Percentiles rank a stretch among this genome's conserved stretches.
These are phyloP conservation scores for Azolla pinnata DNA, from an alignment of 75 land plant genomes.

Conservation along the genomic window DNA sequence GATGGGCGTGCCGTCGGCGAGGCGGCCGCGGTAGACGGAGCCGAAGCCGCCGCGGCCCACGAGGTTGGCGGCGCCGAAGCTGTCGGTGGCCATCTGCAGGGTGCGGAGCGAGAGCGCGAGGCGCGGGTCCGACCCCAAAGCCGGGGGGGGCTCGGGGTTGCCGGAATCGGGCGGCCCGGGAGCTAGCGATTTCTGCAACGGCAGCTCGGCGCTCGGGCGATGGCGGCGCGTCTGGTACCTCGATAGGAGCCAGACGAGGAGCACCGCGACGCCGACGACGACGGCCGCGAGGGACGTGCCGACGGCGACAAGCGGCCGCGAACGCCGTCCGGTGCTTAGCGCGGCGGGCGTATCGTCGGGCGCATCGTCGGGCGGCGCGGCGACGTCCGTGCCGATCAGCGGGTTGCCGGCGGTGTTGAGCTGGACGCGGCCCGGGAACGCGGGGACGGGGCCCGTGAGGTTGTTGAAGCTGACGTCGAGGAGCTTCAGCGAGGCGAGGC, in stretches of 20 bases:
- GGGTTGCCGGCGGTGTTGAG: constrained; percentile 36
- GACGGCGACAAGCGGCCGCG: constrained; percentile 3
- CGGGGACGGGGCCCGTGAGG: constrained; percentile 47
- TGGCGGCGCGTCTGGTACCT: constrained; percentile 1
- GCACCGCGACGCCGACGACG: background rate
- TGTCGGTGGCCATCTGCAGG: constrained; percentile 45
- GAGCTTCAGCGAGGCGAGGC: constrained; percentile 26
- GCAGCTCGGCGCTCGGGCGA: constrained; percentile 12
- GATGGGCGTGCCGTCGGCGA: constrained; percentile 62
- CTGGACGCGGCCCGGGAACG: constrained; percentile 28
- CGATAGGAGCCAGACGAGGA: constrained; percentile 7
- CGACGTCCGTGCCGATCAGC: constrained; percentile 17
- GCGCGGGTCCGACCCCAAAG: constrained; percentile 30
- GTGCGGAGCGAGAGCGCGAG: constrained; percentile 41
- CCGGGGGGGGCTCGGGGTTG: constrained; percentile 16
- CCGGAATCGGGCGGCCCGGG: constrained; percentile 29
- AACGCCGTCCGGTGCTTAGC: background rate
- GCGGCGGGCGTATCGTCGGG: no score
- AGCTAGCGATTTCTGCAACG: constrained; percentile 10
- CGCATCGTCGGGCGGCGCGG: constrained; percentile 3
- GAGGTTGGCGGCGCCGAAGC: constrained; percentile 50
- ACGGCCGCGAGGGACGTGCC: background rate
- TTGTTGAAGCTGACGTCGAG: constrained; percentile 74
- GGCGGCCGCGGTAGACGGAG: constrained; percentile 62
- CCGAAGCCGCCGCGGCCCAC: constrained; percentile 87